Conservation (phyloP, 768 basidiomycete species). For the Lactifluus subvellereus region DNA sequence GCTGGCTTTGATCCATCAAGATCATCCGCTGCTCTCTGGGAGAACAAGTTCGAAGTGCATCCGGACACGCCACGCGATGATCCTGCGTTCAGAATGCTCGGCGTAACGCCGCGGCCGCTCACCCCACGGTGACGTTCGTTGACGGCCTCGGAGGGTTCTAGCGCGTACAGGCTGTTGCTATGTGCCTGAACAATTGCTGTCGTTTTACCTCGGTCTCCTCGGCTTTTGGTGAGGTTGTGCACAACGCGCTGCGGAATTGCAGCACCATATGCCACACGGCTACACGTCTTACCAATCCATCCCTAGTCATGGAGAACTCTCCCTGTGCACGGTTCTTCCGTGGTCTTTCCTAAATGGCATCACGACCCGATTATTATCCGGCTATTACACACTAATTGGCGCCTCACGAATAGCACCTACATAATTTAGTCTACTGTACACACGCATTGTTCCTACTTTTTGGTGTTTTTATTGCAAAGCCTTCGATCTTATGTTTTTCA, state of each 20-base stretch:
- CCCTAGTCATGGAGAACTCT: too few species aligned
- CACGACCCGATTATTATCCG: too few species aligned
- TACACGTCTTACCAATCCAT: too few species aligned
- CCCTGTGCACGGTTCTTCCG: background rate
- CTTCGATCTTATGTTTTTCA: background rate
- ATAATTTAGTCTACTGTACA: background rate
- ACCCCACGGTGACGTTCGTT: background rate
- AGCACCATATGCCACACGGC: background rate
- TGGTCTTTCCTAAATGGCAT: too few species aligned
- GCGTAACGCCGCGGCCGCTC: constrained; percentile 4
- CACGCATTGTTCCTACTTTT: background rate
- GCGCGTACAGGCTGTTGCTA: background rate
- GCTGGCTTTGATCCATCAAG: constrained; percentile 70
- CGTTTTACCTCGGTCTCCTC: background rate
- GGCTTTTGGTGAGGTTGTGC: background rate
- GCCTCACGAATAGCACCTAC: background rate
- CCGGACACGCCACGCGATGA: constrained; percentile 77
- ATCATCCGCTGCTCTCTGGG: constrained; percentile 77
- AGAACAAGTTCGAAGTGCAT: constrained; percentile 82
- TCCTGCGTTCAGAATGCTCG: constrained; percentile 32
- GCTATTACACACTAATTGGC: too few species aligned
- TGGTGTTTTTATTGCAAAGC: too few species aligned
- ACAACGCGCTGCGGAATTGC: background rate
- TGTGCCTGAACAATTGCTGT: background rate
- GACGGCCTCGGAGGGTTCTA: background rate